phyloP scores from a whole-genome alignment of 1,139 yeast genomes.

The Arxiozyma heterogenica region DNA sequence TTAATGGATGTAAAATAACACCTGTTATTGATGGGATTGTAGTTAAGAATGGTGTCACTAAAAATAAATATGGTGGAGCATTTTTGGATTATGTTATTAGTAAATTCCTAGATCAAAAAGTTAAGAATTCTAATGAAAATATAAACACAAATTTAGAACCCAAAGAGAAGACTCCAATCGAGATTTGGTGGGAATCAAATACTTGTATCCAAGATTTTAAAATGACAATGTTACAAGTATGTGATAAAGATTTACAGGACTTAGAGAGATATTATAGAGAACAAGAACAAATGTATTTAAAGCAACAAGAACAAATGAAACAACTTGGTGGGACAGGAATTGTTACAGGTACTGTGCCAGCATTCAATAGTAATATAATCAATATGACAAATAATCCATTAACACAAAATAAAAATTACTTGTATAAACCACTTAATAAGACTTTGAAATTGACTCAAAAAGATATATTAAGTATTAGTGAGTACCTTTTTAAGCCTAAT shows the following conservation, averaged over 20 bases:
- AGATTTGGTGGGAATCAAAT: constrained; percentile 22
- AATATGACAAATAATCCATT: constrained; percentile 18
- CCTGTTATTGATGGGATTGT: constrained; percentile 67
- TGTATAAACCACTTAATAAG: constrained; percentile 12
- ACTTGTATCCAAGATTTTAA: constrained; percentile 29
- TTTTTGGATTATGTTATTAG: constrained; percentile 48
- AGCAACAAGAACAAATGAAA: constrained; percentile 17
- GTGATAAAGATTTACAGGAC: constrained; percentile 25
- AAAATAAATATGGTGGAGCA: constrained; percentile 62
- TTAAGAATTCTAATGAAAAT: not conserved
- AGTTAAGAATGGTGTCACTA: constrained; percentile 49
- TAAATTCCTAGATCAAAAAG: constrained; percentile 27
- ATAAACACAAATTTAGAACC: not conserved
- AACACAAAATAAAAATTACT: constrained; percentile 17
- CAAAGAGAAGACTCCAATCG: constrained; percentile 6
- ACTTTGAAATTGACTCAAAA: constrained; percentile 20
- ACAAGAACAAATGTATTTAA: constrained; percentile 16
- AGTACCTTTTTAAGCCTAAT: constrained; percentile 25
- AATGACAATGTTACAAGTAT: constrained; percentile 20
- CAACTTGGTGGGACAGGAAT: constrained; percentile 7
- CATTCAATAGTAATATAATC: constrained; percentile 6
- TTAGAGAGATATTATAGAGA: constrained; percentile 22
- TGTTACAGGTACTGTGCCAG: not conserved
- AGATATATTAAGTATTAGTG: constrained; percentile 22
- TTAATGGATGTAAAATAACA: constrained; percentile 51